Evolutionary conservation across 225 moss, liverwort and hornwort genomes (phyloP).

Genomic region (Sphagnum contortum): DNA sequence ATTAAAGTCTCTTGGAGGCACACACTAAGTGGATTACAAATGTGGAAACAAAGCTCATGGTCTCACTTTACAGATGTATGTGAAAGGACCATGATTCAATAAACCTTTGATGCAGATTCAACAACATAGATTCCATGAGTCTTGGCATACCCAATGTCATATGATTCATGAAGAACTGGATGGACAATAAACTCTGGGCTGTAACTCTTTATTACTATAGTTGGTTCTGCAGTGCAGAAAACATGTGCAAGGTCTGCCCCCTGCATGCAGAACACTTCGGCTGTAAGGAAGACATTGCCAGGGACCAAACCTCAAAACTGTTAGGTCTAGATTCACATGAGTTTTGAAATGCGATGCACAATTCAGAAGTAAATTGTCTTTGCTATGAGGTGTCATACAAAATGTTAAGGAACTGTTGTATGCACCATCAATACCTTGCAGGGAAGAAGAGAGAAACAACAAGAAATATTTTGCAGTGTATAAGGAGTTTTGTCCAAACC

Average conservation of each 20-base stretch:
- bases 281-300: too few species aligned
- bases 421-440: too few species aligned
- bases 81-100: conserved; percentile 1
- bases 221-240: conserved; percentile 93
- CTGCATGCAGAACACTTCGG: conserved; percentile 22
- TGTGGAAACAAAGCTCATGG: neutral
- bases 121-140: too few species aligned
- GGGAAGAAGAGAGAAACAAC: neutral
- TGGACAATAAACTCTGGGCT: conserved; percentile 99
- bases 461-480: neutral
- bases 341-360: too few species aligned
- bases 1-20: neutral
- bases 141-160: conserved; percentile 48
- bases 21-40: too few species aligned
- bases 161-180: conserved; percentile 84
- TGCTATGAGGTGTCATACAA: too few species aligned
- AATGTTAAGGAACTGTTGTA: too few species aligned
- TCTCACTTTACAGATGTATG: neutral
- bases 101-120: too few species aligned
- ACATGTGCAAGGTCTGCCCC: conserved; percentile 96
- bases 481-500: conserved; percentile 21
- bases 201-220: conserved; percentile 92
- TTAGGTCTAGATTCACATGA: too few species aligned
- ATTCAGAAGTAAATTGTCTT: too few species aligned
- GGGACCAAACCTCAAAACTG: too few species aligned